Evolutionary conservation across 139 green algal genomes (phyloP).

Genomic region (Chlamydomonas applanata): DNA sequence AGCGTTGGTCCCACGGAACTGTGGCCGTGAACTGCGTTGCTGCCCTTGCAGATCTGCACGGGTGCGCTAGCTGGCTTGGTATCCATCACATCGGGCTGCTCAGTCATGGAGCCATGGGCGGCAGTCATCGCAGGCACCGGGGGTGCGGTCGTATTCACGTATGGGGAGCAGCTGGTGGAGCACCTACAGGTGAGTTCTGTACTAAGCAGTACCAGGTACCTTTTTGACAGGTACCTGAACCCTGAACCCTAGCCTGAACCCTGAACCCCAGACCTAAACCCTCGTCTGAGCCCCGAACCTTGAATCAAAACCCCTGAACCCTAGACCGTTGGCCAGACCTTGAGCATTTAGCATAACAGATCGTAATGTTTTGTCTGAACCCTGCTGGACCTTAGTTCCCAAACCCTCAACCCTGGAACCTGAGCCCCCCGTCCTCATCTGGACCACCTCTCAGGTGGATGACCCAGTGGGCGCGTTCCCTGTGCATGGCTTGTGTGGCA

Average conservation of each 20-base stretch:
- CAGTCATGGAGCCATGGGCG: conserved; percentile 50
- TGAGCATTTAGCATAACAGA: background rate
- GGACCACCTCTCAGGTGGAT: conserved; percentile 3
- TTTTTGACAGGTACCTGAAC: too few species aligned
- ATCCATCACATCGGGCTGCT: conserved; percentile 51
- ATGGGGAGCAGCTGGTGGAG: conserved; percentile 33
- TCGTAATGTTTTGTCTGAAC: background rate
- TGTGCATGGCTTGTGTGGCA: conserved; percentile 34
- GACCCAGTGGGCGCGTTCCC: conserved; percentile 35
- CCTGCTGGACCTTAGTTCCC: background rate
- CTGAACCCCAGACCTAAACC: too few species aligned
- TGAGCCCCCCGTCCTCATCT: too few species aligned
- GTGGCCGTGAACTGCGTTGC: background rate
- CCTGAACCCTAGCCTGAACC: too few species aligned
- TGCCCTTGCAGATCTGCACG: background rate
- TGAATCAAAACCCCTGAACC: too few species aligned
- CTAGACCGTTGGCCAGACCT: too few species aligned
- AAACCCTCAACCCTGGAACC: too few species aligned
- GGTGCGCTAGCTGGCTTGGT: conserved; percentile 43
- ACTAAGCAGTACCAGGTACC: too few species aligned
- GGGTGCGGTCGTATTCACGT: conserved; percentile 10
- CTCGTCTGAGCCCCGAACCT: too few species aligned
- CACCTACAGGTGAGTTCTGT: conserved; percentile 21
- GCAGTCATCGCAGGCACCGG: conserved; percentile 57
- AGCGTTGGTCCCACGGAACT: too few species aligned